These are phyloP conservation scores for Lipomyces chichibuensis DNA, from an alignment of 805 yeast genomes.

Conservation along the genomic window DNA sequence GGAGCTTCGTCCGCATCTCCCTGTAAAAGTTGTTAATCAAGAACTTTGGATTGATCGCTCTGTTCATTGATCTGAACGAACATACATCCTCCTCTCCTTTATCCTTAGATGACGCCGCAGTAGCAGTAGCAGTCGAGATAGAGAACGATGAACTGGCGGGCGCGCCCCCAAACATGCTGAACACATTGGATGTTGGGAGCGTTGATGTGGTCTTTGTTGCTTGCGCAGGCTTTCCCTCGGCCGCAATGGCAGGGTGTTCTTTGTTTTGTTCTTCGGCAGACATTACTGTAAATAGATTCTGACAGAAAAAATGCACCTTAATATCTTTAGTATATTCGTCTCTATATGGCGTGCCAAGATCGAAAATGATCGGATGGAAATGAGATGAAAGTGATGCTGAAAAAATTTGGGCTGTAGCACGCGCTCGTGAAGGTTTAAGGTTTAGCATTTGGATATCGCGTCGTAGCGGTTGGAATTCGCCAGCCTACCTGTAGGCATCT, in stretches of 20 bases:
- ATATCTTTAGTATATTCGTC: background rate
- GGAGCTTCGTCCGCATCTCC: conserved; percentile 60
- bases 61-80: background rate
- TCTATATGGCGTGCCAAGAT: background rate
- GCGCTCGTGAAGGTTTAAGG: background rate
- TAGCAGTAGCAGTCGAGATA: conserved; percentile 15
- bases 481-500: no score
- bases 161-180: conserved; percentile 94
- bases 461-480: no score
- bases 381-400: background rate
- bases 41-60: conserved; percentile 36
- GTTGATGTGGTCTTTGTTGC: conserved; percentile 33
- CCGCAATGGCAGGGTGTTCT: conserved; percentile 29
- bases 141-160: conserved; percentile 15
- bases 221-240: conserved; percentile 25
- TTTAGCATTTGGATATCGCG: background rate
- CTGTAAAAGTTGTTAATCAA: conserved; percentile 39
- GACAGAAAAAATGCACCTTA: background rate
- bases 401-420: background rate
- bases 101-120: conserved; percentile 8
- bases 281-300: conserved; percentile 7
- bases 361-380: background rate
- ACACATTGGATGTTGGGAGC: conserved; percentile 74
- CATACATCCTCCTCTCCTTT: conserved; percentile 10
- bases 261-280: conserved; percentile 31